A percentile compares a stretch with the other conserved stretches of the same genome.
These are phyloP conservation scores for Silene latifolia DNA, from an alignment of 148 eudicot genomes.

Conservation along the genomic window DNA sequence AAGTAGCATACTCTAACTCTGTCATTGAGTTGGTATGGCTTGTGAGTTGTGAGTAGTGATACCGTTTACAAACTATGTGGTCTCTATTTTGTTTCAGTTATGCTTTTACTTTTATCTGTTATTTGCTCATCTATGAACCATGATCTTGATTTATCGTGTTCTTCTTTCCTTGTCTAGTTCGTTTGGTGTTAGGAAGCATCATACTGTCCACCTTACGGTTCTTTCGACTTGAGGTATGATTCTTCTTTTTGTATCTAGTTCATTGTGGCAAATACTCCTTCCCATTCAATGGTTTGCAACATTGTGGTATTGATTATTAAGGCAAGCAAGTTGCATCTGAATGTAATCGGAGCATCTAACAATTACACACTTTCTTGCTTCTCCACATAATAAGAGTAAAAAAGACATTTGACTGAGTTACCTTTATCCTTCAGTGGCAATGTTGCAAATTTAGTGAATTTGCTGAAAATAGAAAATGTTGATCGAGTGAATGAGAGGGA, in stretches of 20 bases:
- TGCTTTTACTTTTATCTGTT: background rate
- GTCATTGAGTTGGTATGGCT: conserved; percentile 9
- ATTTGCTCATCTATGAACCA: background rate
- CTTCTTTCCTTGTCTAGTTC: conserved; percentile 42
- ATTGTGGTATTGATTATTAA: too few relatives aligned
- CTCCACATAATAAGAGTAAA: too few relatives aligned
- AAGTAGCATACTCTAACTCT: background rate
- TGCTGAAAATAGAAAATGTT: too few relatives aligned
- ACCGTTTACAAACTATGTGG: background rate
- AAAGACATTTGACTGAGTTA: too few relatives aligned
- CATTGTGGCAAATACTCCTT: background rate
- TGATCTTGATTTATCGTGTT: background rate
- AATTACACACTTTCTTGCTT: too few relatives aligned
- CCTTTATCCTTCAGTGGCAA: too few relatives aligned
- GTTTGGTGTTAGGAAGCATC: conserved; percentile 73
- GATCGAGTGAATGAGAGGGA: background rate
- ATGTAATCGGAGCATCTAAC: too few relatives aligned
- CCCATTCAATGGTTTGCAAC: too few relatives aligned
- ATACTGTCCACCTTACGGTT: conserved; percentile 64
- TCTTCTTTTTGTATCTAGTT: background rate
- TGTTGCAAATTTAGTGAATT: too few relatives aligned
- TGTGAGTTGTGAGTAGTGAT: background rate
- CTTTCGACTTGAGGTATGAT: conserved; percentile 71
- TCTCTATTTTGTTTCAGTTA: background rate
- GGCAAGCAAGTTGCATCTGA: too few relatives aligned